Evolutionary conservation across 371 early-diverging fungal species (phyloP).

Genomic region (Apophysomyces elegans): DNA sequence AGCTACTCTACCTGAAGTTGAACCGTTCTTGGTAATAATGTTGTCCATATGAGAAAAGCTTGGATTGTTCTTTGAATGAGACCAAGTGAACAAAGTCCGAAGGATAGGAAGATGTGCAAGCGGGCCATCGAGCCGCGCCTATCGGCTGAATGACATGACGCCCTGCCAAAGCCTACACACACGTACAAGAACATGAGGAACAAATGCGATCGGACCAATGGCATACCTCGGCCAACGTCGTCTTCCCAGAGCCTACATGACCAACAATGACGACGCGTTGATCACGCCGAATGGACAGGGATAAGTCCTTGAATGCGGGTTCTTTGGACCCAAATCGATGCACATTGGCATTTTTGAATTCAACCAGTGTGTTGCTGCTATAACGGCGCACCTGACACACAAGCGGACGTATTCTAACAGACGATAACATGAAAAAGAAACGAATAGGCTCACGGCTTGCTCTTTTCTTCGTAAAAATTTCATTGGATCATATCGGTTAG

Average conservation of each 20-base stretch:
- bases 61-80: conserved; percentile 55
- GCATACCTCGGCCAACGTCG: conserved; percentile 52
- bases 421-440: not conserved
- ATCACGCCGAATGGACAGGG: conserved; percentile 29
- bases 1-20: conserved; percentile 46
- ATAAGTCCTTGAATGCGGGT: conserved; percentile 45
- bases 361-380: conserved; percentile 25
- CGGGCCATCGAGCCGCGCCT: conserved; percentile 42
- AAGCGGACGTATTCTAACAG: not conserved
- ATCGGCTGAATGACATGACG: conserved; percentile 39
- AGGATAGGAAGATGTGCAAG: conserved; percentile 35
- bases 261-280: conserved; percentile 52
- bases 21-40: conserved; percentile 65
- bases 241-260: conserved; percentile 51
- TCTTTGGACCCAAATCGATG: conserved; percentile 40
- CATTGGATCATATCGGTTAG: not conserved
- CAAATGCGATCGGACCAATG: too few species aligned
- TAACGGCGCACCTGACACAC: conserved; percentile 15
- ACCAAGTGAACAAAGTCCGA: conserved; percentile 51
- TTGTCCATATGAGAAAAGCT: conserved; percentile 45
- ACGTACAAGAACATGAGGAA: not conserved
- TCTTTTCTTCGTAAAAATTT: not conserved
- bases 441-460: not conserved
- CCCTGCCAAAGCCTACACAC: conserved; percentile 44
- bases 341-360: conserved; percentile 43